Percentiles rank a stretch among this genome's conserved stretches.
Conservation (phyloP, 2,329 filamentous ascomycete genomes). For the Dothideomycetes sp. region DNA sequence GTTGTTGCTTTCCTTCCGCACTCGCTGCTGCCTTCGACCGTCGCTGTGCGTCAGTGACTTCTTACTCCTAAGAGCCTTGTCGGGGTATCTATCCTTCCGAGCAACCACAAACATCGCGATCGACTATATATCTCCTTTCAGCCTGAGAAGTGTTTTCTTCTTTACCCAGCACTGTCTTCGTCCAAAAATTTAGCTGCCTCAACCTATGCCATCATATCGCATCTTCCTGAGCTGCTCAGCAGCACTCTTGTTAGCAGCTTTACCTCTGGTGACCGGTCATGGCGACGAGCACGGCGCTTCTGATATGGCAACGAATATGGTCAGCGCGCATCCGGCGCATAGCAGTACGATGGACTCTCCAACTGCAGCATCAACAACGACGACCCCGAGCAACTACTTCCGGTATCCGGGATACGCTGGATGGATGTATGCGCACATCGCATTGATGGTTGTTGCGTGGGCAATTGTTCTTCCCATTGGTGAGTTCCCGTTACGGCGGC, state of each 20-base stretch:
- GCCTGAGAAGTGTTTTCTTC: too few species aligned
- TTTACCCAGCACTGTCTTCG: too few species aligned
- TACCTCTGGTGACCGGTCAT: conserved; percentile 34
- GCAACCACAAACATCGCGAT: too few species aligned
- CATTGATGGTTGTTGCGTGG: conserved; percentile 63
- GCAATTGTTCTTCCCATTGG: conserved; percentile 62
- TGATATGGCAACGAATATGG: conserved; percentile 19
- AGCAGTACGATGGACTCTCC: conserved; percentile 13
- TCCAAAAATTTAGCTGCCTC: too few species aligned
- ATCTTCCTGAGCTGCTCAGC: conserved; percentile 16
- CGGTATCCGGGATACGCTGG: conserved; percentile 43
- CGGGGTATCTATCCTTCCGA: too few species aligned
- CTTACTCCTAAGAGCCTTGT: too few species aligned
- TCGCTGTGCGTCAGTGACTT: too few species aligned
- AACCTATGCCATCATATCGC: conserved; percentile 6
- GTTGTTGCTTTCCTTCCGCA: too few species aligned
- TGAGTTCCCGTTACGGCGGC: conserved; percentile 34
- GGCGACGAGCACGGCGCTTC: conserved; percentile 24
- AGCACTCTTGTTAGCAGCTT: conserved; percentile 32
- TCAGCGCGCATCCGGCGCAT: conserved; percentile 16
- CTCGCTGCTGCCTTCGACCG: too few species aligned
- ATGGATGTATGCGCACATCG: conserved; percentile 61
- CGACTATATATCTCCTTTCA: too few species aligned
- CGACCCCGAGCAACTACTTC: conserved; percentile 47
- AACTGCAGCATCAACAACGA: conserved; percentile 11